Base-by-base conservation (phyloP, 371 early-diverging fungal genomes). In the Zychaea mexicana region DNA sequence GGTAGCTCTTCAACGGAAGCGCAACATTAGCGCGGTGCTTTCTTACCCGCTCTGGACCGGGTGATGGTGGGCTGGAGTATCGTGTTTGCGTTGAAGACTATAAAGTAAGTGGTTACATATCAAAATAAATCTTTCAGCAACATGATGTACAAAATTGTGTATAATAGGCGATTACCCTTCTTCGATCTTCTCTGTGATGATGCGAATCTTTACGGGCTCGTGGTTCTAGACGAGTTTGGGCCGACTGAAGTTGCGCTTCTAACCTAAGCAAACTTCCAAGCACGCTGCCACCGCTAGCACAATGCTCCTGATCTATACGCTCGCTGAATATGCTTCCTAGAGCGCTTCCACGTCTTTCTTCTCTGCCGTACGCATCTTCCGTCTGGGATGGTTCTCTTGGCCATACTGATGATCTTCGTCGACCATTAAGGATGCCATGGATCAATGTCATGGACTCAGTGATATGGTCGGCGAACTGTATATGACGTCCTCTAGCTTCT, bases 201-300 rank as follows among this genome's bases (percentile, higher is more conserved):
- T 28, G 49, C 31, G 57, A 45, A 30, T 55, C 47, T 52, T 61
- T 26, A 28, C 38, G 21, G 27, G 36, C 45, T 24, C 63, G 27
- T 28, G 59, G 59, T 45, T 45, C 45, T n/a, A 45, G 10, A 19
- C 24, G 49, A 4, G 49, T 3, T 9, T 49, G 24, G n/a, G 9
- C 26, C 21, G 49, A 49, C 10, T 49, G 49, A 13, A 49, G 4
- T 55, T 72, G 70, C 0, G 75, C 67, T 60, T 82, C 79, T 21
- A 82, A 60, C 33, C 72, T 73, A 74, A 82, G 71, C 4, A 82
- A 55, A 42, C 73, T 69, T 2, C 78, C 67, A 12, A 82, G 52
- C 0, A 82, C 79, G 63, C 82, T 73, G 10, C 79, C 77, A 8
- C 62, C 62, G 4, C 52, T 24, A 17, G n/a, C 36, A 10, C 13